Percentiles rank a stretch among this genome's conserved stretches.
Conservation (phyloP, 768 basidiomycete genomes). For the Epithele typhae region DNA sequence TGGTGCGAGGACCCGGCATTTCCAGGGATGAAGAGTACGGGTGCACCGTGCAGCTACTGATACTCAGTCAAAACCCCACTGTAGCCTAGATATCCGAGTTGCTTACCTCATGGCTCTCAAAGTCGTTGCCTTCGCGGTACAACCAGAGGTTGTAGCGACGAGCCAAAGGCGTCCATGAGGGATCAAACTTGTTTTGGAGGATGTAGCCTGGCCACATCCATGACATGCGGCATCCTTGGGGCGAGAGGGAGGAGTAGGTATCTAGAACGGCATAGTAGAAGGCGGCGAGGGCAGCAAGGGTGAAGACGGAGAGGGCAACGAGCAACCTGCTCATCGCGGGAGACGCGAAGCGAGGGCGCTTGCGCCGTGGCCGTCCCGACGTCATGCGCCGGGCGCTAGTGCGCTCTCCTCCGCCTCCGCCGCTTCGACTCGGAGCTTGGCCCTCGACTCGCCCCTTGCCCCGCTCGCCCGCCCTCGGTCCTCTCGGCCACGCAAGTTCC, state of each 20-base stretch:
- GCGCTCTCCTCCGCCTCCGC: constrained; percentile 1
- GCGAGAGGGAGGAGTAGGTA: constrained; percentile 56
- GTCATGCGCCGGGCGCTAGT: constrained; percentile 17
- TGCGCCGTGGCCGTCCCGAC: constrained; percentile 8
- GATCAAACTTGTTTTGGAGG: constrained; percentile 61
- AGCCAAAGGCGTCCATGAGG: constrained; percentile 67
- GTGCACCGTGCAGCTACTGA: constrained; percentile 47
- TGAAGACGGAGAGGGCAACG: constrained; percentile 14
- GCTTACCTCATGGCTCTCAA: constrained; percentile 64
- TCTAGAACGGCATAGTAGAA: constrained; percentile 33
- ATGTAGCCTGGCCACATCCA: constrained; percentile 94
- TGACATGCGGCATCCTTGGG: constrained; percentile 94
- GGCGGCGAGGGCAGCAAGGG: constrained; percentile 27
- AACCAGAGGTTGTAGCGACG: constrained; percentile 80
- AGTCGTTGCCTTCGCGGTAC: constrained; percentile 86
- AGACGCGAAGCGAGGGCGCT: constrained; percentile 21
- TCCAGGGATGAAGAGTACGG: constrained; percentile 96
- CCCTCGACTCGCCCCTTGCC: neutral
- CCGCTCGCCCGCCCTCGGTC: neutral
- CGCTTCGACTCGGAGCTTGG: neutral
- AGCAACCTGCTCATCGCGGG: constrained; percentile 18
- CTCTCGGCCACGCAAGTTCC: too few relatives aligned
- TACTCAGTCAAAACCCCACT: constrained; percentile 14
- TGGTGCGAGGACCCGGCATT: constrained; percentile 95
- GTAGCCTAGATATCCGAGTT: neutral